Percentiles rank a stretch among this genome's conserved stretches.
These are phyloP conservation scores for Begonia masoniana DNA, from an alignment of 306 rosid genomes.

Conservation along the genomic window DNA sequence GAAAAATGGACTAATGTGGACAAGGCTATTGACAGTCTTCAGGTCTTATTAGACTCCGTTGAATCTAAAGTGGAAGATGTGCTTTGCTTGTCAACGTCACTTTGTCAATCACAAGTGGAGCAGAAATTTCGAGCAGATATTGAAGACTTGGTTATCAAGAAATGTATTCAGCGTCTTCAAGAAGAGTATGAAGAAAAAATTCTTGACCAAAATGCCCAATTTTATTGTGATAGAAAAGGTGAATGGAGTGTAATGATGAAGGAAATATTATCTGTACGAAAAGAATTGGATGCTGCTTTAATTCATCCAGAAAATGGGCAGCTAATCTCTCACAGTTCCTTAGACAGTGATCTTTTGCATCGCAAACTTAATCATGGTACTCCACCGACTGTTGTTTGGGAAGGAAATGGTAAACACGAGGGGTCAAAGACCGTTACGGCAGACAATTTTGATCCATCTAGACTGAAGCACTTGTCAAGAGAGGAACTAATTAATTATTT, in stretches of 20 bases:
- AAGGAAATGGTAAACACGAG: constrained; percentile 60
- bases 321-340: constrained; percentile 53
- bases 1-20: constrained; percentile 41
- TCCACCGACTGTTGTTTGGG: constrained; percentile 19
- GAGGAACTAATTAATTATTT: constrained; percentile 35
- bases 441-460: constrained; percentile 33
- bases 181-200: constrained; percentile 37
- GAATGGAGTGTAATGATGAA: constrained; percentile 32
- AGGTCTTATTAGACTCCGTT: constrained; percentile 22
- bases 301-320: constrained; percentile 42
- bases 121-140: constrained; percentile 53
- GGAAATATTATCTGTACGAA: constrained; percentile 53
- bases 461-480: constrained; percentile 27
- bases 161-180: constrained; percentile 36
- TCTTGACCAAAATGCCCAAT: constrained; percentile 16
- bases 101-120: constrained; percentile 53
- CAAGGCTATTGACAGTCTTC: constrained; percentile 32
- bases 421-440: constrained; percentile 23
- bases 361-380: constrained; percentile 25
- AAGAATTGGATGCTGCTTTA: constrained; percentile 47
- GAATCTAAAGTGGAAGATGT: constrained; percentile 27
- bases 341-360: constrained; percentile 43
- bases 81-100: constrained; percentile 28
- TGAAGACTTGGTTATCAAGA: constrained; percentile 46
- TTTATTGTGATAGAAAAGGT: constrained; percentile 21